Base-by-base conservation (phyloP, 1,139 yeast genomes). In the Groenewaldozyma auringiensis region DNA sequence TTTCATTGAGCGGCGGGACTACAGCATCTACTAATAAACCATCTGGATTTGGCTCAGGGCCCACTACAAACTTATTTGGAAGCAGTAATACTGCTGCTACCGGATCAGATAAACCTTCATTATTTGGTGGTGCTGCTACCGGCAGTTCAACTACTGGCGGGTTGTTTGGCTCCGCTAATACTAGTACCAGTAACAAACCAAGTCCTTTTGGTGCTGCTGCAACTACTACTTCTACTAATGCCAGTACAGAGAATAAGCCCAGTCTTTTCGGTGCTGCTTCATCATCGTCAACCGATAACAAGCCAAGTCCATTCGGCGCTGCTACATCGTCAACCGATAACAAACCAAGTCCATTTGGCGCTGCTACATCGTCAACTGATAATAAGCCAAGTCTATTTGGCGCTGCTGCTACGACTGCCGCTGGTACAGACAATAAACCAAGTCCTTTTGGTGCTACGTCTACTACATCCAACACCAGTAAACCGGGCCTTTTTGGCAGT, bases 331-430 rank as follows among this genome's bases (percentile, higher is more conserved):
- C 42, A 4, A 37, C n/a, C n/a, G n/a, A n/a, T n/a, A n/a, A n/a
- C n/a, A n/a, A n/a, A n/a, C n/a, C 11, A 16, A 20, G 43, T 2
- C 13, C 22, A 27, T 43, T 43, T 22, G 46, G 46, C 2, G 37
- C 35, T 2, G 9, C 35, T 38, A 20, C 46, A 2, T 32, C 46
- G 6, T 20, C 32, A 11, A 32, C 34, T 13, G 34, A 22, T 21
- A 27, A 22, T 13, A 18, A 21, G 13, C 17, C 17, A 27, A 32
- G 36, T 21, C 25, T 36, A 20, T 46, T 47, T 29, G 50, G 47
- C 14, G 27, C 42, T 17, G 37, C 42, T 17, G 14, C 47, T 14
- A 14, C 44, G 4, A 18, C 50, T 18, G 14, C 47, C 3, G 42
- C 34, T 14, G 31, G 31, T n/a, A 25, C 29, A 8, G 29, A 25